Conservation (phyloP, 768 basidiomycete species). For the Clitopilus hobsonii region DNA sequence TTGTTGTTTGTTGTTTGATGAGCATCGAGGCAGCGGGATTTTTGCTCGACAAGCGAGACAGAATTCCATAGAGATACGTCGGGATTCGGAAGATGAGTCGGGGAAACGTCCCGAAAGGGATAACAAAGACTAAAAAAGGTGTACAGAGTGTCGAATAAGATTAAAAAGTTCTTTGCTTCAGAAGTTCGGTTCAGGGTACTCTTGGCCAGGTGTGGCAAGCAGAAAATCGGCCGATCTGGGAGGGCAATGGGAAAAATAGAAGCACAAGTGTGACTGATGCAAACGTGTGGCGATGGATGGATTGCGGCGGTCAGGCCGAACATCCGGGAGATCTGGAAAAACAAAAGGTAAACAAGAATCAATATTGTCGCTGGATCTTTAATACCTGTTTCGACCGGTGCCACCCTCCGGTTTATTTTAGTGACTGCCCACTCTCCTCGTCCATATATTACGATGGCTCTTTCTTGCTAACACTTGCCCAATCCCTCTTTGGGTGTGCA, state of each 20-base stretch:
- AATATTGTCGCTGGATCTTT: constrained; percentile 11
- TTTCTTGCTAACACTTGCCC: constrained; percentile 13
- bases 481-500: background rate
- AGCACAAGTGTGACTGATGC: constrained; percentile 3
- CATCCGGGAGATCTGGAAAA: constrained; percentile 6
- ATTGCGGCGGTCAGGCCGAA: constrained; percentile 6
- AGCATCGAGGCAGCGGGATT: constrained; percentile 1
- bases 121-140: constrained; percentile 2
- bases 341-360: constrained; percentile 10
- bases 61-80: constrained; percentile 5
- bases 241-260: constrained; percentile 2
- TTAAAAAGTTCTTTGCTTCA: background rate
- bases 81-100: constrained; percentile 7
- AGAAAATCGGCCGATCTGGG: background rate
- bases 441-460: constrained; percentile 8
- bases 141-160: background rate
- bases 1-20: background rate
- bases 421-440: constrained; percentile 4
- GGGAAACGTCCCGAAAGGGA: background rate
- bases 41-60: background rate
- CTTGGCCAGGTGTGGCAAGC: background rate
- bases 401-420: constrained; percentile 4
- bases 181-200: background rate
- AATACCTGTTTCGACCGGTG: background rate
- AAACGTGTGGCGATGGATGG: constrained; percentile 5